phyloP scores from a whole-genome alignment of 2,329 filamentous ascomycete species.

The Pseudogymnoascus sp. region DNA sequence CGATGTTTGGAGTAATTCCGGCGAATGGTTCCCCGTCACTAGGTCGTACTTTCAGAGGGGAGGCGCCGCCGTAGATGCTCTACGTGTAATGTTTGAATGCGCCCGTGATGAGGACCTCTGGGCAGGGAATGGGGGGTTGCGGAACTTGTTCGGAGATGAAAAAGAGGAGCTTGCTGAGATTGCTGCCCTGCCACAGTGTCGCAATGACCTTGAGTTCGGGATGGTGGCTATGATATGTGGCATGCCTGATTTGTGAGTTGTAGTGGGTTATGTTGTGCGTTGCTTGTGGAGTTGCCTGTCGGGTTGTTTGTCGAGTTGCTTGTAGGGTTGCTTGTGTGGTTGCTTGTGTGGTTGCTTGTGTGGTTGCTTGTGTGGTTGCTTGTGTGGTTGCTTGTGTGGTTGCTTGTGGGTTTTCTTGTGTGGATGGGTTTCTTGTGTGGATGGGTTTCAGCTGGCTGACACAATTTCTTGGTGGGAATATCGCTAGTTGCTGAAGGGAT shows the following conservation, averaged over 20 bases:
- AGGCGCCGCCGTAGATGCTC: constrained; percentile 25
- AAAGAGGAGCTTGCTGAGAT: constrained; percentile 14
- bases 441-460: background rate
- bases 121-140: constrained; percentile 23
- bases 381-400: background rate
- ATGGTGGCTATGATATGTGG: constrained; percentile 27
- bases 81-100: constrained; percentile 25
- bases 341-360: background rate
- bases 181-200: constrained; percentile 25
- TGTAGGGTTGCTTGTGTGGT: background rate
- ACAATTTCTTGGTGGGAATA: background rate
- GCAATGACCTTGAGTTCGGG: constrained; percentile 33
- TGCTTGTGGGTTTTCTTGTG: no score
- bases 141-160: constrained; percentile 12
- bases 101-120: constrained; percentile 24
- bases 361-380: no score
- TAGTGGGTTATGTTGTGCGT: background rate
- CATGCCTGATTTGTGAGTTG: background rate
- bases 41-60: constrained; percentile 27
- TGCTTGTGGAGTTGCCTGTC: background rate
- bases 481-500: background rate
- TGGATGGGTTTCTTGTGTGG: no score
- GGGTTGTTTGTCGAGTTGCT: background rate
- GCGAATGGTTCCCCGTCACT: background rate
- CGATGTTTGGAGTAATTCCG: background rate